Evolutionary conservation across 129 eudicot species (phyloP), one percentile per base, ranked within the genome.

Genomic region (Flaveria robusta): DNA sequence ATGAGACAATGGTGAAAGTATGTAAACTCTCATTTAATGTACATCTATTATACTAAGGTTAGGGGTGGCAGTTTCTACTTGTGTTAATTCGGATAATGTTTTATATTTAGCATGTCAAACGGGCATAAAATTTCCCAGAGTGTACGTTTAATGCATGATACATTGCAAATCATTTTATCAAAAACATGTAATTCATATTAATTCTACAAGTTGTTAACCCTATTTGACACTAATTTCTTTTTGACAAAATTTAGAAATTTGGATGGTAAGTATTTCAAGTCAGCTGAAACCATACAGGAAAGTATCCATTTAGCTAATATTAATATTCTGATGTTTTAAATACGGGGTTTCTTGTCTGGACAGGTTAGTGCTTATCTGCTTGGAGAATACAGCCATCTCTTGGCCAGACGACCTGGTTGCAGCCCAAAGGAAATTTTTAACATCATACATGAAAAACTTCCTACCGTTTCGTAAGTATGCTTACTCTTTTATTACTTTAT

Each of bases 1-100:
- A 95, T 74, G 99, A 95, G 87, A 95, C 99, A 14, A 95, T 95
- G 99, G 96, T 95, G 75, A 95, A 95, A 94, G 99, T 95, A 37
- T 80, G 96, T 81, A 70, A 59, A 66, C 50, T 74, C 66, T 59
- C 62, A 46, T 62, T 69, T 63, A 42, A 41, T 68, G 50, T 47
- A 12, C 56, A 16, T 46, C 13, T 66, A 20, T 70, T 49, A 56
- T 34, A 49, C 72, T 43, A 51, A 51, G 15, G 42, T 3, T 20
- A 19, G 15, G 31, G 60, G 47, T 51, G 49, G 26, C 29, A 37
- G 56, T 71, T 51, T 18, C 27, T 13, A 52, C 49, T 0, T 9
- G 66, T 39, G 62, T 55, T 7, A 66, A 5, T 72, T 72, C 42
- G 18, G 50, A 31, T n/a, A 20, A 69, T 52, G 39, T 52, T 70